A percentile compares a stretch with the other conserved stretches of the same genome.
These are phyloP conservation scores for Zygosaccharomyces siamensis DNA, from an alignment of 805 yeast genomes.

Conservation along the genomic window DNA sequence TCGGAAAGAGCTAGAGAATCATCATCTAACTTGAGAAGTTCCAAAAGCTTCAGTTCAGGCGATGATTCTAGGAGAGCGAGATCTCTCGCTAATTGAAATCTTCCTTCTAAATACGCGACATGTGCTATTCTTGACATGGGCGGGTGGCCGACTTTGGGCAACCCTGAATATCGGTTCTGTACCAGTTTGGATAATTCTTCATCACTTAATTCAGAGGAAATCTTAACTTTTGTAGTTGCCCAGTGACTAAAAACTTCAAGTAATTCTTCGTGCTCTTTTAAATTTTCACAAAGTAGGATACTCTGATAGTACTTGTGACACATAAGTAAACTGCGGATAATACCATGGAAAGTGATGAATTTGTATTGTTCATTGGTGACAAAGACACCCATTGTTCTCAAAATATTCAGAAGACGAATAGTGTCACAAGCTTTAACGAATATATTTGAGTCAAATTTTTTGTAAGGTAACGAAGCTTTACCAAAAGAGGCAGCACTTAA, in stretches of 20 bases:
- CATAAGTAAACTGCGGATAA: conserved; percentile 53
- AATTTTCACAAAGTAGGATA: conserved; percentile 48
- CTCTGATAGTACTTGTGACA: conserved; percentile 61
- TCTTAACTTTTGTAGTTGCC: conserved; percentile 68
- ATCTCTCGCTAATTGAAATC: conserved; percentile 59
- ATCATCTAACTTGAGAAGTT: conserved; percentile 68
- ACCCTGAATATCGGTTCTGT: conserved; percentile 17
- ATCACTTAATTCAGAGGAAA: conserved; percentile 53
- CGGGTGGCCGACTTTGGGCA: conserved; percentile 37
- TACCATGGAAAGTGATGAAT: conserved; percentile 47
- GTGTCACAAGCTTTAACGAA: conserved; percentile 60
- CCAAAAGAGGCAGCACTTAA: conserved; percentile 84
- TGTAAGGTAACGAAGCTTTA: conserved; percentile 50
- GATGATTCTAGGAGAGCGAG: conserved; percentile 62
- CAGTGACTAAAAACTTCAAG: conserved; percentile 62
- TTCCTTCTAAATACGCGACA: conserved; percentile 54
- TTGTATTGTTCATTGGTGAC: conserved; percentile 55
- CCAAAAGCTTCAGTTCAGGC: conserved; percentile 54
- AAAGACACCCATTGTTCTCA: conserved; percentile 63
- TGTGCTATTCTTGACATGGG: conserved; percentile 26
- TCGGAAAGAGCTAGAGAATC: conserved; percentile 62
- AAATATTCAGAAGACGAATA: conserved; percentile 62
- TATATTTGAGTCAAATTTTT: conserved; percentile 50
- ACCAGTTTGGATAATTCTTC: conserved; percentile 50
- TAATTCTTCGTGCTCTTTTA: conserved; percentile 39